Evolutionary conservation across 371 early-diverging fungal genomes (phyloP).

Genomic region (Chytridium lagenaria): DNA sequence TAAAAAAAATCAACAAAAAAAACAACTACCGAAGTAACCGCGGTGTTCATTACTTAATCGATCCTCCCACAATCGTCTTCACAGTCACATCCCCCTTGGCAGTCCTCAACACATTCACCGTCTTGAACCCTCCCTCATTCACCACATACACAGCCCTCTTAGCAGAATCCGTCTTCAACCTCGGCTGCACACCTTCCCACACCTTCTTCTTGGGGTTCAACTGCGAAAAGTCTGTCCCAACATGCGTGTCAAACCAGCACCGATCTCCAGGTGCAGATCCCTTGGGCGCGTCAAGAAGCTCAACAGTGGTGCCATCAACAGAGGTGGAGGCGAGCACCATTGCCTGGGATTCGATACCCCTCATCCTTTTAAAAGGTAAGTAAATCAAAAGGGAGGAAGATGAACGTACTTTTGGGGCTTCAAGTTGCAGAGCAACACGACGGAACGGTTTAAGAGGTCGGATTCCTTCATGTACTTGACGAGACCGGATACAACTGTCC

Average conservation of each 20-base stretch:
- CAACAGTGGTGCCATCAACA: conserved; percentile 76
- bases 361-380: conserved; percentile 80
- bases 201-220: conserved; percentile 96
- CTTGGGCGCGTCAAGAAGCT: conserved; percentile 86
- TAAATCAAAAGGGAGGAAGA: background rate
- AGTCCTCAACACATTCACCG: conserved; percentile 20
- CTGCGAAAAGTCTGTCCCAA: conserved; percentile 47
- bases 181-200: conserved; percentile 93
- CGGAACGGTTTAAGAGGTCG: conserved; percentile 73
- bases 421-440: conserved; percentile 82
- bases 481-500: conserved; percentile 91
- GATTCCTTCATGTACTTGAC: conserved; percentile 87
- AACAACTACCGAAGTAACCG: background rate
- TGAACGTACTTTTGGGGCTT: conserved; percentile 76
- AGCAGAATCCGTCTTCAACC: conserved; percentile 73
- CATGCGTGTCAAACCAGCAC: conserved; percentile 76
- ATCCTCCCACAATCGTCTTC: conserved; percentile 25
- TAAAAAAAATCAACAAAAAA: background rate
- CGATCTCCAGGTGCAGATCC: conserved; percentile 85
- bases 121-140: conserved; percentile 19
- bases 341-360: conserved; percentile 89
- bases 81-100: conserved; percentile 32
- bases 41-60: conserved; percentile 28
- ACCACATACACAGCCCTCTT: conserved; percentile 30
- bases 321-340: conserved; percentile 89